Evolutionary conservation across 2,329 filamentous ascomycete species (phyloP).

Genomic region (Penicillium sp.): DNA sequence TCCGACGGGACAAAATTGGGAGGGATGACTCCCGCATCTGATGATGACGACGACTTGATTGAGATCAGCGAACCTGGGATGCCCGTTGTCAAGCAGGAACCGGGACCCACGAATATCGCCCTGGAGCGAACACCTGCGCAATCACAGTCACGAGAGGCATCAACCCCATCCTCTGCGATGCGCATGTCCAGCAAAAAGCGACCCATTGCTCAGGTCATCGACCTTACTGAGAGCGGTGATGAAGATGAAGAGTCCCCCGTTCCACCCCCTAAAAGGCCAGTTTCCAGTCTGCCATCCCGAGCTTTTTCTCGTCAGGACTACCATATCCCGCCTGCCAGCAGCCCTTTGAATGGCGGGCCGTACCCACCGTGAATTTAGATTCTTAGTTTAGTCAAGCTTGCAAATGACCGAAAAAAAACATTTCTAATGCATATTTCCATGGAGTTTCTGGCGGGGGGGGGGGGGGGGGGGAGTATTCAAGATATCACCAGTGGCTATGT

Average conservation of each 20-base stretch:
- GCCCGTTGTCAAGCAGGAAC: slow-evolving; percentile 33
- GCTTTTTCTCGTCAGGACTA: slow-evolving; percentile 17
- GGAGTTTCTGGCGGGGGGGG: slow-evolving; percentile 19
- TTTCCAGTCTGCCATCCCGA: slow-evolving; percentile 19
- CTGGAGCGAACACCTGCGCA: slow-evolving; percentile 30
- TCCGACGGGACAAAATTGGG: slow-evolving; percentile 34
- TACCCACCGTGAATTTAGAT: slow-evolving; percentile 15
- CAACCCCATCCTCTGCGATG: slow-evolving; percentile 31
- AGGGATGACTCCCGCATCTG: slow-evolving; percentile 32
- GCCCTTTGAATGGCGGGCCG: slow-evolving; percentile 16
- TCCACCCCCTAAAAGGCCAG: slow-evolving; percentile 29
- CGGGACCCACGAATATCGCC: slow-evolving; percentile 17
- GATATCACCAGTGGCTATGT: slow-evolving; percentile 2
- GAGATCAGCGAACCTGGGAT: slow-evolving; percentile 39
- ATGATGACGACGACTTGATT: slow-evolving; percentile 45
- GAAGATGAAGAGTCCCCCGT: slow-evolving; percentile 41
- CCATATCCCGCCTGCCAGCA: slow-evolving; percentile 17
- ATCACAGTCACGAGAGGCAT: slow-evolving; percentile 33
- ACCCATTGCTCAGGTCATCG: slow-evolving; percentile 44
- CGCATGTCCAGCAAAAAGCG: slow-evolving; percentile 39
- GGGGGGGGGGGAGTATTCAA: slow-evolving; percentile 5
- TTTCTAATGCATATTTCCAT: slow-evolving; percentile 11
- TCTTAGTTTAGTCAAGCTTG: slow-evolving; percentile 9
- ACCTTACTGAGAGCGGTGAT: slow-evolving; percentile 47
- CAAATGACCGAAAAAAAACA: background rate